phyloP scores from a whole-genome alignment of 495 filamentous ascomycete genomes.

The Lophium mytilinum region DNA sequence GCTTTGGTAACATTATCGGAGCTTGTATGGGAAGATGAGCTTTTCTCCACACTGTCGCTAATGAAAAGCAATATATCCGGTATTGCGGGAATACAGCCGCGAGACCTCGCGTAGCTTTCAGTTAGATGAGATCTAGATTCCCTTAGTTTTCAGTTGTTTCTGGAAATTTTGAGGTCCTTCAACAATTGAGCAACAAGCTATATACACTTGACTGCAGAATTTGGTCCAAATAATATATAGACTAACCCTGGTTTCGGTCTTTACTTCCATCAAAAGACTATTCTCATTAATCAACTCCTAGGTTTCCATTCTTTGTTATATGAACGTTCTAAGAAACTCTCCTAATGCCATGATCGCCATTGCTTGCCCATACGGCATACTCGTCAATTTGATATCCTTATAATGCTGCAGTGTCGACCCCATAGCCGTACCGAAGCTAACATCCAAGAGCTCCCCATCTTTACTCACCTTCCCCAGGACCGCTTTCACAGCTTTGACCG shows the following conservation, averaged over 20 bases:
- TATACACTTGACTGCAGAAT: no score
- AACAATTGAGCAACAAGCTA: no score
- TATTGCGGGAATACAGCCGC: not conserved
- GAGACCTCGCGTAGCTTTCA: not conserved
- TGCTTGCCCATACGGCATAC: constrained; percentile 72
- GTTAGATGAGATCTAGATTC: no score
- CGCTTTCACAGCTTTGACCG: constrained; percentile 51
- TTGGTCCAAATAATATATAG: no score
- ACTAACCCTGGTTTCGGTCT: no score
- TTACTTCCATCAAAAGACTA: no score
- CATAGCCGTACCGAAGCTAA: constrained; percentile 69
- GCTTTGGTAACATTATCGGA: not conserved
- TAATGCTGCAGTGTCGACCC: constrained; percentile 60
- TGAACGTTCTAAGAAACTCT: constrained; percentile 52
- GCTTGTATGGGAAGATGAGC: not conserved
- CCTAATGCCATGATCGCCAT: constrained; percentile 68
- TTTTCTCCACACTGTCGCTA: not conserved
- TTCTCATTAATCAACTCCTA: no score
- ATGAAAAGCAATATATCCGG: not conserved
- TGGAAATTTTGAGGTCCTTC: no score
- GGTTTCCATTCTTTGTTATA: constrained; percentile 9
- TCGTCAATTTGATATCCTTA: constrained; percentile 57
- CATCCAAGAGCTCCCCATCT: constrained; percentile 57
- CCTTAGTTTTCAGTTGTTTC: no score
- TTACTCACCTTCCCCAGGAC: constrained; percentile 52